Conservation (phyloP, 768 basidiomycete genomes). For the Filobasidium floriforme region DNA sequence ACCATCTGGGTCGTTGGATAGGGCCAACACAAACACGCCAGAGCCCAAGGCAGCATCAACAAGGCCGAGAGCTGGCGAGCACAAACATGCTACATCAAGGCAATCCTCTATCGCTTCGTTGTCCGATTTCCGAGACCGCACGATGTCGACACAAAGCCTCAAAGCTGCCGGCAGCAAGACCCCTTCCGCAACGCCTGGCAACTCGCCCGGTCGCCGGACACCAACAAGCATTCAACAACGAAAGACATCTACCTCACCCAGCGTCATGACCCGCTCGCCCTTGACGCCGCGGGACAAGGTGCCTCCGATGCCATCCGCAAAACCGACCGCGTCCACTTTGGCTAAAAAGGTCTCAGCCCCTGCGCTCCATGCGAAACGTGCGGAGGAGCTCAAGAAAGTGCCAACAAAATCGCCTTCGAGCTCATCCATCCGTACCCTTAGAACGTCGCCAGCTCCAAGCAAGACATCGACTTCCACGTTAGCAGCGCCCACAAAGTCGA, state of each 20-base stretch:
- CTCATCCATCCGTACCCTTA: not conserved
- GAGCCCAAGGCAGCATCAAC: too few relatives aligned
- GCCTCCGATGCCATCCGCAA: not conserved
- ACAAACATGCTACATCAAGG: too few relatives aligned
- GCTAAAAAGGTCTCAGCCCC: not conserved
- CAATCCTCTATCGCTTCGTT: too few relatives aligned
- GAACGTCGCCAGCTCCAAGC: not conserved
- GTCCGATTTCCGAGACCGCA: not conserved
- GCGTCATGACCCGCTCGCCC: not conserved
- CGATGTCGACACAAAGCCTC: not conserved
- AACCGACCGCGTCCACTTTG: not conserved
- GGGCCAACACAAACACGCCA: too few relatives aligned
- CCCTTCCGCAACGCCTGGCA: not conserved
- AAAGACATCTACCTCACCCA: not conserved
- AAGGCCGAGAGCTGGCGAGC: too few relatives aligned
- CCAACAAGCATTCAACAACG: not conserved
- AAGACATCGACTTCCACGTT: not conserved
- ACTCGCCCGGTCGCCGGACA: conserved; percentile 1
- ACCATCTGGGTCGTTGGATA: too few relatives aligned
- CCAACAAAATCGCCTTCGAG: not conserved
- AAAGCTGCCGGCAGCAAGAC: not conserved
- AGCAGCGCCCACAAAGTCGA: not conserved
- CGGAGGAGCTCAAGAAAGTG: not conserved
- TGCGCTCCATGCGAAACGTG: not conserved
- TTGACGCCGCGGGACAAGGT: not conserved